These are phyloP conservation scores for Nepenthes alata DNA, from an alignment of 179 eudicot species.

Conservation along the genomic window DNA sequence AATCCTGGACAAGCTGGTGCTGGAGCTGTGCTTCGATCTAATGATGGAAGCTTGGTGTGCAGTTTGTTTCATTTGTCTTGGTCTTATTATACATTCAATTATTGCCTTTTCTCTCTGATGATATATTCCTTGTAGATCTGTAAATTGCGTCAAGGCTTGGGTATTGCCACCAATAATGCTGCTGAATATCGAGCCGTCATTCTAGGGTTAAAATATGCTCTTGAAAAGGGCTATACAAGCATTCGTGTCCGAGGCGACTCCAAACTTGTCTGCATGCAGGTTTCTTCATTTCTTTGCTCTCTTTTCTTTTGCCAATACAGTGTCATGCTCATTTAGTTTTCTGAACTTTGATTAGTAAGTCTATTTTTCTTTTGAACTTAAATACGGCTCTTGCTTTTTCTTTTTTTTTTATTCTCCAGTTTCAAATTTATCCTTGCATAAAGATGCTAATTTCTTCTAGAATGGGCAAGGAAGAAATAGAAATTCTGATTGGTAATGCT, in stretches of 20 bases:
- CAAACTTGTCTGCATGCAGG: constrained; percentile 98
- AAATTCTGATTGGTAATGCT: too few species aligned
- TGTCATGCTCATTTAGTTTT: constrained; percentile 2
- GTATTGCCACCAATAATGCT: constrained; percentile 63
- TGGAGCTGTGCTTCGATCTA: constrained; percentile 69
- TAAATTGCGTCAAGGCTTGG: constrained; percentile 88
- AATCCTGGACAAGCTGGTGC: constrained; percentile 98
- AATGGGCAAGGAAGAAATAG: too few species aligned
- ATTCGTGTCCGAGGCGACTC: constrained; percentile 75
- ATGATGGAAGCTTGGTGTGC: constrained; percentile 61
- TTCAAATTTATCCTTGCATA: too few species aligned
- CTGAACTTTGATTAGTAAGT: background rate
- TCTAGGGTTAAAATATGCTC: constrained; percentile 75
- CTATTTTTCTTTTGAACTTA: background rate
- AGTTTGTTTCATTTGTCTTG: constrained; percentile 1
- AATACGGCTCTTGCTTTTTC: background rate
- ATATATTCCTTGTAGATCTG: constrained; percentile 40
- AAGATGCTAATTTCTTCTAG: too few species aligned
- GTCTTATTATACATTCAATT: constrained; percentile 2
- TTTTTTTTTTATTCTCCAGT: background rate
- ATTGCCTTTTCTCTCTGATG: constrained; percentile 9
- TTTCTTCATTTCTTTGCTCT: constrained; percentile 11
- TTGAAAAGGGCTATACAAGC: constrained; percentile 62
- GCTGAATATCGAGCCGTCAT: constrained; percentile 89
- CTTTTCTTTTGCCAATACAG: background rate